Conservation (phyloP, 1,284 basidiomycete genomes). For the Tilletia indica region DNA sequence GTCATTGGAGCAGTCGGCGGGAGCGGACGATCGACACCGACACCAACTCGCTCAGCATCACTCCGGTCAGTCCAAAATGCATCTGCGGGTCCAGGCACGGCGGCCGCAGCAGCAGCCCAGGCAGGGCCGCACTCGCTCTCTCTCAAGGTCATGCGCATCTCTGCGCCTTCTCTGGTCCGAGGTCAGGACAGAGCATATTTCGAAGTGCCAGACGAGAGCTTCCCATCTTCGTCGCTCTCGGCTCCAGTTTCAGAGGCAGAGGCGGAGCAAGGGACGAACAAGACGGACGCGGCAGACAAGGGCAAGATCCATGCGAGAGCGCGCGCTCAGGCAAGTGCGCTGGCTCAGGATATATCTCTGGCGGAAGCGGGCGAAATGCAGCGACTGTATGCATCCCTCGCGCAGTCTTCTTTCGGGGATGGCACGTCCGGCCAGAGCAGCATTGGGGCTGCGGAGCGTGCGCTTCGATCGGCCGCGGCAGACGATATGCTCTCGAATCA, state of each 20-base stretch:
- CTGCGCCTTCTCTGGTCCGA: slow-evolving; percentile 30
- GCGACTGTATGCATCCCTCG: slow-evolving; percentile 4
- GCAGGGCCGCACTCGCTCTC: slow-evolving; percentile 33
- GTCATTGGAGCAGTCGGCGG: slow-evolving; percentile 7
- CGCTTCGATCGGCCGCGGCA: background rate
- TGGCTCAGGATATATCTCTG: slow-evolving; percentile 11
- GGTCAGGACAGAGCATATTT: slow-evolving; percentile 32
- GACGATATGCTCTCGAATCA: slow-evolving; percentile 21
- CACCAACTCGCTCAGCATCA: background rate
- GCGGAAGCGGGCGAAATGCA: slow-evolving; percentile 4
- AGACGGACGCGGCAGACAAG: background rate
- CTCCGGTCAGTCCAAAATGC: background rate
- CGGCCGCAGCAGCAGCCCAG: slow-evolving; percentile 12
- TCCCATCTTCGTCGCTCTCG: background rate
- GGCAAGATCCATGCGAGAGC: background rate
- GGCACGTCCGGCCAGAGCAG: background rate
- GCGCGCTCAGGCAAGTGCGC: background rate
- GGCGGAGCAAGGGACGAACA: too few species aligned
- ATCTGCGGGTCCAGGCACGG: background rate
- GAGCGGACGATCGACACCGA: background rate
- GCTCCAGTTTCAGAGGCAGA: background rate
- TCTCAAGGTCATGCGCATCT: slow-evolving; percentile 47
- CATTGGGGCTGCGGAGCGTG: slow-evolving; percentile 9
- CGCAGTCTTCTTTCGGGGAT: background rate
- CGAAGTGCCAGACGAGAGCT: slow-evolving; percentile 23